phyloP scores from a whole-genome alignment of 768 basidiomycete species.

The Plicaturopsis crispa region DNA sequence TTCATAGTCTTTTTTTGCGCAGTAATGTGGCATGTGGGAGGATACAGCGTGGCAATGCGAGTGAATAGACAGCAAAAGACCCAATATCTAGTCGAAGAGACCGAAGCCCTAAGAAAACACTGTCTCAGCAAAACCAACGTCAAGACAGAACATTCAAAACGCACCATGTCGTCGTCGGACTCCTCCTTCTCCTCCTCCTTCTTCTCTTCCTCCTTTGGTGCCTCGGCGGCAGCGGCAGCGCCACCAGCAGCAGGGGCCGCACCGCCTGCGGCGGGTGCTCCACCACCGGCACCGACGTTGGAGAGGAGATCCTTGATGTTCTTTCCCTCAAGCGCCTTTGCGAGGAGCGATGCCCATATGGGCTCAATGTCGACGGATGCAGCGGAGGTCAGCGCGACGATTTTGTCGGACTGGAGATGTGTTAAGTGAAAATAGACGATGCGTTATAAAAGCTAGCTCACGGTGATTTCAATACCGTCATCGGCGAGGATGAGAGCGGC shows the following conservation, averaged over 20 bases:
- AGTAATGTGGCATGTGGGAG: no score
- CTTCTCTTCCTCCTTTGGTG: constrained; percentile 72
- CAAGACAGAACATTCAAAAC: constrained; percentile 15
- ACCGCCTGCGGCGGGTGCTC: constrained; percentile 63
- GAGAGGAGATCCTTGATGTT: constrained; percentile 93
- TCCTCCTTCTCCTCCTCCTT: constrained; percentile 87
- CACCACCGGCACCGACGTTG: constrained; percentile 92
- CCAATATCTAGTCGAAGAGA: constrained; percentile 93
- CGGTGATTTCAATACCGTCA: constrained; percentile 95
- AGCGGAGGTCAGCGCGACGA: constrained; percentile 74
- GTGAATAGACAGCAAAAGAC: constrained; percentile 17
- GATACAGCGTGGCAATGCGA: constrained; percentile 20
- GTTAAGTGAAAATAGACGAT: neutral
- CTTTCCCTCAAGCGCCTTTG: constrained; percentile 97
- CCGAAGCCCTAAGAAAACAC: constrained; percentile 70
- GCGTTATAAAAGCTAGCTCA: constrained; percentile 35
- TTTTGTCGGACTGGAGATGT: constrained; percentile 76
- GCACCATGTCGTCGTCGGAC: constrained; percentile 85
- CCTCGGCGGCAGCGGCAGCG: constrained; percentile 60
- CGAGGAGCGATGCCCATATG: constrained; percentile 96
- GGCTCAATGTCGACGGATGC: constrained; percentile 86
- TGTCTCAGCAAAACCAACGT: neutral
- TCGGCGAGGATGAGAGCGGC: constrained; percentile 98
- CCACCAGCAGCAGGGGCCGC: constrained; percentile 44
- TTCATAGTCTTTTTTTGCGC: no score